Evolutionary conservation across 2,329 filamentous ascomycete genomes (phyloP).

Genomic region (Daldinia sp.): DNA sequence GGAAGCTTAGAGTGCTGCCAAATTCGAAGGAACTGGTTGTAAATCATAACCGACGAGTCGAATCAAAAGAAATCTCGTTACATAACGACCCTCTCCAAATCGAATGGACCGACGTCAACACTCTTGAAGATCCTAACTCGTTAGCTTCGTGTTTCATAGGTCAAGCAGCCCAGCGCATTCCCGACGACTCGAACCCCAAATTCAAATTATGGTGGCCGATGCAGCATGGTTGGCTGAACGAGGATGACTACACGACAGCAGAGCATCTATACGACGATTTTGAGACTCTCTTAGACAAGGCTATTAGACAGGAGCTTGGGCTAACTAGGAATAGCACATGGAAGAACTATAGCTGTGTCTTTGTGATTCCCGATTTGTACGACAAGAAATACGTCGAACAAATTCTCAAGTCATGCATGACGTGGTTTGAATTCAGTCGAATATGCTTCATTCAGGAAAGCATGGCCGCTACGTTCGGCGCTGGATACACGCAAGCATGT

Average conservation of each 20-base stretch:
- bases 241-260: slow-evolving; percentile 84
- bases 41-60: slow-evolving; percentile 89
- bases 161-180: slow-evolving; percentile 83
- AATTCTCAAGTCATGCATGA: slow-evolving; percentile 85
- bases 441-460: slow-evolving; percentile 97
- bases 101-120: slow-evolving; percentile 90
- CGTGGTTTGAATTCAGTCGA: slow-evolving; percentile 87
- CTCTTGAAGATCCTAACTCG: slow-evolving; percentile 73
- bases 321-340: slow-evolving; percentile 83
- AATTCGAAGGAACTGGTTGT: slow-evolving; percentile 96
- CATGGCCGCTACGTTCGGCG: slow-evolving; percentile 92
- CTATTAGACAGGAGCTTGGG: slow-evolving; percentile 86
- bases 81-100: slow-evolving; percentile 95
- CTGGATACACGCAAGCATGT: slow-evolving; percentile 92
- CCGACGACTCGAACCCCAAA: slow-evolving; percentile 87
- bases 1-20: slow-evolving; percentile 95
- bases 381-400: slow-evolving; percentile 92
- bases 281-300: slow-evolving; percentile 85
- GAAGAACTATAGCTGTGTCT: slow-evolving; percentile 94
- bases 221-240: slow-evolving; percentile 87
- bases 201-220: slow-evolving; percentile 96
- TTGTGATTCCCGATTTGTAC: slow-evolving; percentile 96
- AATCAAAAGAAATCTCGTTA: slow-evolving; percentile 87
- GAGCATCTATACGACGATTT: slow-evolving; percentile 88
- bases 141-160: slow-evolving; percentile 79